Evolutionary conservation across 768 basidiomycete species (phyloP).

Genomic region (Artomyces pyxidatus): DNA sequence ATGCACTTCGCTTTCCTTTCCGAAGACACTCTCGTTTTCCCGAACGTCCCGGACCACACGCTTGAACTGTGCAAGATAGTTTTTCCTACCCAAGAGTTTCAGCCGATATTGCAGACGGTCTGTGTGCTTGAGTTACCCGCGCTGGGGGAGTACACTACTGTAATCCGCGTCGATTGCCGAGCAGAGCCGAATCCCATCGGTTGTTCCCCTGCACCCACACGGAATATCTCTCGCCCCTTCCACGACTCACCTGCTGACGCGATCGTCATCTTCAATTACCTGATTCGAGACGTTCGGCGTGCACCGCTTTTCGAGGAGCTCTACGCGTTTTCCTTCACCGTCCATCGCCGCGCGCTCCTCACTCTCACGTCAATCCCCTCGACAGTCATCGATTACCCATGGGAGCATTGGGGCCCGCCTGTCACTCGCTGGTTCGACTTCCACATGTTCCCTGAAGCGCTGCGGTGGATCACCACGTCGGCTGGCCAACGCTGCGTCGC

Average conservation of each 20-base stretch:
- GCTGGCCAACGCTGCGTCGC: constrained; percentile 23
- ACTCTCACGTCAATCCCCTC: not conserved
- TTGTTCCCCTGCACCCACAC: not conserved
- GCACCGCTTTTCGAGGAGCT: constrained; percentile 6
- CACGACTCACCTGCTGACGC: constrained; percentile 17
- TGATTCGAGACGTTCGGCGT: constrained; percentile 7
- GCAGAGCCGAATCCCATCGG: constrained; percentile 20
- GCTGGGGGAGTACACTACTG: constrained; percentile 6
- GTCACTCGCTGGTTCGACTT: constrained; percentile 20
- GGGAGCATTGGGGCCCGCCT: constrained; percentile 20
- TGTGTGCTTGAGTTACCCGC: constrained; percentile 17
- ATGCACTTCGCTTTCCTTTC: constrained; percentile 21
- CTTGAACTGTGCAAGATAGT: constrained; percentile 17
- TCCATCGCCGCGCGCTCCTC: constrained; percentile 18
- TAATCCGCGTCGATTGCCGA: constrained; percentile 20
- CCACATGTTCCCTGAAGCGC: constrained; percentile 11
- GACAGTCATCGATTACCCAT: constrained; percentile 8
- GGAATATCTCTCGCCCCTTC: constrained; percentile 14
- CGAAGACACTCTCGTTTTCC: constrained; percentile 19
- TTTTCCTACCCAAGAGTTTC: not conserved
- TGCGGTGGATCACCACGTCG: constrained; percentile 25
- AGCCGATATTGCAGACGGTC: constrained; percentile 6
- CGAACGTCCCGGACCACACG: constrained; percentile 14
- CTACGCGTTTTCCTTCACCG: constrained; percentile 18
- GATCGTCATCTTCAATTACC: constrained; percentile 18